phyloP scores from a whole-genome alignment of 371 early-diverging fungal genomes.

The Thermomucor indicae-seudaticae region DNA sequence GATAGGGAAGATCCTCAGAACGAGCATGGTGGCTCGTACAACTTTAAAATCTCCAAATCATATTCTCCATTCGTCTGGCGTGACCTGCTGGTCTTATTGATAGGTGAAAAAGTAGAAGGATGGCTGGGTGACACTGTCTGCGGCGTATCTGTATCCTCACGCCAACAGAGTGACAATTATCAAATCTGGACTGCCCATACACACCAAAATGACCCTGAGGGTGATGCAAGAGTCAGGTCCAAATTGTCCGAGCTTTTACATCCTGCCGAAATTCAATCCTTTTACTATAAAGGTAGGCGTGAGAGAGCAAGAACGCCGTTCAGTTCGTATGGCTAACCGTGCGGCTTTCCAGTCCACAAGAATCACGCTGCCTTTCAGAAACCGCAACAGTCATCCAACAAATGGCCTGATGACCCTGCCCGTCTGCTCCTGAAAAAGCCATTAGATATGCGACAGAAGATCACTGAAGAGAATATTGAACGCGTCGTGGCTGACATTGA shows the following conservation, averaged over 20 bases:
- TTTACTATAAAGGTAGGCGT: conserved; percentile 59
- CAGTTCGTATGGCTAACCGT: no score
- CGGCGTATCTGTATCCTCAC: conserved; percentile 56
- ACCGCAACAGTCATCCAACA: conserved; percentile 4
- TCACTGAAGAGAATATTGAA: conserved; percentile 29
- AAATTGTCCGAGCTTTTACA: conserved; percentile 37
- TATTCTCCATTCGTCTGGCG: conserved; percentile 52
- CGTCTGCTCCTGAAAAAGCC: conserved; percentile 6
- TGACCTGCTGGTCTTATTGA: conserved; percentile 53
- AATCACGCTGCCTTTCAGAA: conserved; percentile 45
- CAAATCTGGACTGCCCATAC: conserved; percentile 61
- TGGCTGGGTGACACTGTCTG: conserved; percentile 58
- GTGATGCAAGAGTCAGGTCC: conserved; percentile 32
- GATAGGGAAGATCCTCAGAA: conserved; percentile 69
- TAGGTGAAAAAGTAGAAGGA: conserved; percentile 58
- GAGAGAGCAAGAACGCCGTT: background rate
- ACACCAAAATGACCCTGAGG: conserved; percentile 15
- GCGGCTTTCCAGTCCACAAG: conserved; percentile 32
- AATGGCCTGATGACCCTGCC: conserved; percentile 11
- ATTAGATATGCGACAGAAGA: conserved; percentile 20
- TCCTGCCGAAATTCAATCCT: conserved; percentile 48
- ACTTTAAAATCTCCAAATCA: conserved; percentile 58
- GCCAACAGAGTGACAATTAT: conserved; percentile 58
- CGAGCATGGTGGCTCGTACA: conserved; percentile 73
- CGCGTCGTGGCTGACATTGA: conserved; percentile 36